Base-by-base conservation (phyloP, 768 basidiomycete genomes). In the Leccinum truebloodii region DNA sequence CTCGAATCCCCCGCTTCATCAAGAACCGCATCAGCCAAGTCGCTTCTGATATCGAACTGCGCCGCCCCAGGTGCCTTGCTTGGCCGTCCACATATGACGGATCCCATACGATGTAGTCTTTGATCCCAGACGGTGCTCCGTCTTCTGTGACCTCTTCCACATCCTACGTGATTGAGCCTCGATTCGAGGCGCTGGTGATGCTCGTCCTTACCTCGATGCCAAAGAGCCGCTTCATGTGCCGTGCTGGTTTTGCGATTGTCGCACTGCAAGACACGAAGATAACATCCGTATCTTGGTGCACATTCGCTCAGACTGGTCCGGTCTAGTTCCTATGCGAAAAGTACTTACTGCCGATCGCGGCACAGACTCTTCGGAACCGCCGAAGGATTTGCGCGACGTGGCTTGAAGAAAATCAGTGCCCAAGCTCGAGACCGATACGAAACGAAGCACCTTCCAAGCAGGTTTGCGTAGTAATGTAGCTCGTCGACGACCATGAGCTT, bases 251-350 rank as follows among this genome's bases (percentile, higher is more conserved):
- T 6, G 86, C 78, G 49, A 96, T 88, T 0, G 94, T 96, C 37
- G 94, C 94, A 62, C 90, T 94, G 69, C 94, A 95, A 10, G 92
- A 94, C 6, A 95, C 83, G 67, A 92, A 94, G 18, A 77, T 81
- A 3, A 81, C 69, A 0, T 75, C 76, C 52, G 74, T 73, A 67
- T 92, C 91, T 74, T 71, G 32, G 22, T 26, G 13, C 37, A 10
- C 18, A 41, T 50, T 39, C 50, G 22, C 46, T 59, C 18, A 59
- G 44, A 68, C 16, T n/a, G 35, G 44, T 69, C 10, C 14, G 32
- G 8, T 10, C 18, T 1, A 35, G 24, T 30, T 44, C 34, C 52
- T 22, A 20, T 18, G 3, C 13, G 10, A 18, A 56, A 28, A 6
- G 16, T 16, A 76, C 87, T 59, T 63, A 92, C 89, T 92, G 65